Evolutionary conservation across 306 rosid genomes (phyloP).

Genomic region (Rosa lucieae): DNA sequence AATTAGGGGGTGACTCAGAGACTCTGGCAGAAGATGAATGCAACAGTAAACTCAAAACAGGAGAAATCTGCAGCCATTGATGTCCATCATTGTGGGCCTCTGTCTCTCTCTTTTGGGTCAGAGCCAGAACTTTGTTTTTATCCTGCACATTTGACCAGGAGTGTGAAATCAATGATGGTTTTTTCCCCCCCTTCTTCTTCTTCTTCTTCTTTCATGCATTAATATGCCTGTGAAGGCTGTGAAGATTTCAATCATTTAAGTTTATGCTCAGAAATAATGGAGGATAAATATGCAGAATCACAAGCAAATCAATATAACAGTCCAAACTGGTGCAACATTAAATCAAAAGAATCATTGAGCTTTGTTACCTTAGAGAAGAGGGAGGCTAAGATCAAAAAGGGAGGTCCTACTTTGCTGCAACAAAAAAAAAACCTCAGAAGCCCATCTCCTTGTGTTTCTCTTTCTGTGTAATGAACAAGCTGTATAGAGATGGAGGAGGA

Average conservation of each 20-base stretch:
- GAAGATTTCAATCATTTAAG: constrained; percentile 1
- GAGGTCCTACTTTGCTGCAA: constrained; percentile 11
- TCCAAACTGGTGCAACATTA: constrained; percentile 6
- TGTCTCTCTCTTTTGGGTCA: neutral
- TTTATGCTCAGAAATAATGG: constrained; percentile 3
- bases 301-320: neutral
- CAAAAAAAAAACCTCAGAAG: constrained; percentile 6
- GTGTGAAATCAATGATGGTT: constrained; percentile 6
- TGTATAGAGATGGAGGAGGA: constrained; percentile 29
- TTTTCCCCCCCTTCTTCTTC: neutral
- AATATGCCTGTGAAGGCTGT: constrained; percentile 8
- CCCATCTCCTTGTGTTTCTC: neutral
- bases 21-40: constrained; percentile 42
- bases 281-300: constrained; percentile 6
- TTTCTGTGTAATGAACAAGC: constrained; percentile 31
- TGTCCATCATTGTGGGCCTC: constrained; percentile 25
- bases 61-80: constrained; percentile 8
- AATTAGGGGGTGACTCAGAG: constrained; percentile 22
- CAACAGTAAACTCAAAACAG: constrained; percentile 28
- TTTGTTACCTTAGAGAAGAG: constrained; percentile 12
- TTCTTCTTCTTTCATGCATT: constrained; percentile 7
- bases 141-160: constrained; percentile 22
- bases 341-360: neutral
- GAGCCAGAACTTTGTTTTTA: neutral
- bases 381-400: constrained; percentile 2